phyloP scores from a whole-genome alignment of 2,329 filamentous ascomycete species.

The Hypoxylon sp. region DNA sequence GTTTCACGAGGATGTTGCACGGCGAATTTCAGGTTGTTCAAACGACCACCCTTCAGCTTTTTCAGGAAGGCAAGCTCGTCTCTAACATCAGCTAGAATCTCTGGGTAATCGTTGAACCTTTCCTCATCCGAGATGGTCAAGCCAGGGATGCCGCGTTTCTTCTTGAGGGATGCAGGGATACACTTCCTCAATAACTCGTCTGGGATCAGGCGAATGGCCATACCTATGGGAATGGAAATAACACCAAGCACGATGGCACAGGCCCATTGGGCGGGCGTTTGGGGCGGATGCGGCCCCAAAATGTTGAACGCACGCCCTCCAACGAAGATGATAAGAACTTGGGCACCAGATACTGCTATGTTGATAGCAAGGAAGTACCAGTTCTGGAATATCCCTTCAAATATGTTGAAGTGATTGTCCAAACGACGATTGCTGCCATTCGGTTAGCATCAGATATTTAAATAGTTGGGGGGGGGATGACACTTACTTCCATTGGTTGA shows the following conservation, averaged over 20 bases:
- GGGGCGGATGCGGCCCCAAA: constrained; percentile 53
- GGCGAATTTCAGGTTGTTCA: constrained; percentile 83
- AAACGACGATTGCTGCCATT: constrained; percentile 78
- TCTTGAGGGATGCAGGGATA: constrained; percentile 63
- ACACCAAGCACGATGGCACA: constrained; percentile 85
- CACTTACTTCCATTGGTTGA: constrained; percentile 93
- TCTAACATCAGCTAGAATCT: constrained; percentile 76
- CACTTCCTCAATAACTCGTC: constrained; percentile 69
- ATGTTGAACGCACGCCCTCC: constrained; percentile 85
- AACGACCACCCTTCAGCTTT: constrained; percentile 79
- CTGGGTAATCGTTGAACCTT: constrained; percentile 72
- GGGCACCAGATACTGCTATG: constrained; percentile 84
- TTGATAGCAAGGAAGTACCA: constrained; percentile 91
- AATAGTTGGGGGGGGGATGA: too few relatives aligned
- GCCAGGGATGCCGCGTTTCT: constrained; percentile 58
- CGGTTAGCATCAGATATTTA: constrained; percentile 36
- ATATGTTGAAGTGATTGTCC: constrained; percentile 95
- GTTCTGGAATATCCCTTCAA: constrained; percentile 86
- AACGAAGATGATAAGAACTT: constrained; percentile 88
- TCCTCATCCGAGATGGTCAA: constrained; percentile 73
- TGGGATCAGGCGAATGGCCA: constrained; percentile 83
- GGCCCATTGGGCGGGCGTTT: constrained; percentile 83
- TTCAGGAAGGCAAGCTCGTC: constrained; percentile 84
- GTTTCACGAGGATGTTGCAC: constrained; percentile 78
- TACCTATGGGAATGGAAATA: constrained; percentile 84